phyloP scores from a whole-genome alignment of 306 rosid genomes.

The Nissolia schottii region DNA sequence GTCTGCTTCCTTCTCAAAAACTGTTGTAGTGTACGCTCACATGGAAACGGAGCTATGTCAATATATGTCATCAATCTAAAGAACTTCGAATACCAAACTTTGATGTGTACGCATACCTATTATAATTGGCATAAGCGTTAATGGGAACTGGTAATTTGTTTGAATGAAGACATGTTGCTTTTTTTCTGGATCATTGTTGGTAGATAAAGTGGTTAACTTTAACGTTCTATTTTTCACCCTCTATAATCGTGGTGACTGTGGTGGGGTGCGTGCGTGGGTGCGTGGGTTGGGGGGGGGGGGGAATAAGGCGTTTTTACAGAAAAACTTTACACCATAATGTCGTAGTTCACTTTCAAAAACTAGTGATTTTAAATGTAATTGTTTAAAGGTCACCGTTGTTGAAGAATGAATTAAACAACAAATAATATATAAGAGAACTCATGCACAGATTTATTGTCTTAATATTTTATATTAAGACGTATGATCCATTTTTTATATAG shows the following conservation, averaged over 20 bases:
- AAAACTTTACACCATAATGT: constrained; percentile 24
- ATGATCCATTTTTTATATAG: too few species aligned
- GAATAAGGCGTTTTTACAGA: background rate
- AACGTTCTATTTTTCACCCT: background rate
- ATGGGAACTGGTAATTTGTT: background rate
- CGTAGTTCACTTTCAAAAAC: constrained; percentile 10
- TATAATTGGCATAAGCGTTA: constrained; percentile 1
- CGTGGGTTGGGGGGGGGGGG: too few species aligned
- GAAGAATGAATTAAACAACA: too few species aligned
- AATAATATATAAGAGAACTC: too few species aligned
- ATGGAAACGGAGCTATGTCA: too few species aligned
- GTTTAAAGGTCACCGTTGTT: too few species aligned
- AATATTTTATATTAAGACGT: too few species aligned
- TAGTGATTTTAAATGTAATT: too few species aligned
- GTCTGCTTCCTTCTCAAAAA: background rate
- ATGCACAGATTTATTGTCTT: too few species aligned
- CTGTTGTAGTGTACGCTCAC: too few species aligned
- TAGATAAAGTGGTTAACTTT: constrained; percentile 4
- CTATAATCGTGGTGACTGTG: background rate
- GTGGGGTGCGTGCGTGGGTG: too few species aligned
- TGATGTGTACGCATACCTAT: background rate
- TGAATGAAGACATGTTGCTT: background rate
- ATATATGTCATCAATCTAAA: background rate
- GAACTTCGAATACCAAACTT: background rate
- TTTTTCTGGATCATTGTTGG: constrained; percentile 16